Base-by-base conservation (phyloP, 768 basidiomycete genomes). In the Pleurotus djamor region DNA sequence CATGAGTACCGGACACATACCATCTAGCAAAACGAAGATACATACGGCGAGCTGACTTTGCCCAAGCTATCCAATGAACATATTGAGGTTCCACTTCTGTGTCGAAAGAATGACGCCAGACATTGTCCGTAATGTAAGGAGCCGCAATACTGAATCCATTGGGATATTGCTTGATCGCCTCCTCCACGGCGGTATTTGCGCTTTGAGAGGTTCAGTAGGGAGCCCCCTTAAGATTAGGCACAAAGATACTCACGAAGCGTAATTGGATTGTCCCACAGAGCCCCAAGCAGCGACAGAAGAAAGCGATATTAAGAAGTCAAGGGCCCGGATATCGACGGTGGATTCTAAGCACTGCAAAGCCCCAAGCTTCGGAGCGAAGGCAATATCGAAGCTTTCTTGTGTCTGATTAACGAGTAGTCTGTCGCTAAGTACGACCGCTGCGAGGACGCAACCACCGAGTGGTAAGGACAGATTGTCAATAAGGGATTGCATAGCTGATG, bases 261-360 rank as follows among this genome's bases (percentile, higher is more conserved):
- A 77, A 56, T 76, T 78, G 0, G 74, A 69, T 61, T 78, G 77
- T 2, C 76, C 77, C 14, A 65, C 63, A 51, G 62, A 69, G 10
- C 77, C 77, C 61, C 75, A 73, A 12, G 48, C 60, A 4, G 71
- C 59, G 5, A 74, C 68, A 1, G 75, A 74, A 0, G 74, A 73
- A 37, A 75, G 68, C 2, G 68, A 63, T 45, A 77, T 62, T 13
- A 76, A 59, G 60, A 76, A 78, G 28, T 77, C 76, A n/a, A 76
- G 63, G 7, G 56, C 48, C 10, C 60, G 48, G 16, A 77, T 59
- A 44, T 69, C 61, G 8, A 71, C 57, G 6, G 66, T 63, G 13
- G 65, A 59, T 34, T 69, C 62, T 4, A 77, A 52, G 12, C 62
- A 66, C 1, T 65, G 49, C 17, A 72, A 68, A 0, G 70, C 73